Conservation (phyloP, 2,329 filamentous ascomycete genomes). For the Xylaria sp. region DNA sequence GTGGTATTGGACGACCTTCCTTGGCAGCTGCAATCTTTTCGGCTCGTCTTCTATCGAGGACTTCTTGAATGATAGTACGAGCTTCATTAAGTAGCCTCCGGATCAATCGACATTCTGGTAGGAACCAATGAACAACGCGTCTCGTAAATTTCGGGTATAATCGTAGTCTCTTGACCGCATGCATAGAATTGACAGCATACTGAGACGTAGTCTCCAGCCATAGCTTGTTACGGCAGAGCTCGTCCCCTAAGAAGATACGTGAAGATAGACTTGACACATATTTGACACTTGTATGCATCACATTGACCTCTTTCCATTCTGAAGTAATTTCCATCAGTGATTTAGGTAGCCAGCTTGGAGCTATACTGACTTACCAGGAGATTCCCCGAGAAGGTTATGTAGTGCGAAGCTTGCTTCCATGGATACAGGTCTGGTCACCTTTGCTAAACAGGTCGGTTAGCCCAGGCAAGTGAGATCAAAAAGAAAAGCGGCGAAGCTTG, state of each 20-base stretch:
- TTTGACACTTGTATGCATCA: constrained; percentile 49
- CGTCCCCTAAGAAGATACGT: constrained; percentile 57
- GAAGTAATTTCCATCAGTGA: constrained; percentile 8
- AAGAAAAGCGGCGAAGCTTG: not conserved
- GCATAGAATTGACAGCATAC: constrained; percentile 52
- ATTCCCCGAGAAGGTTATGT: constrained; percentile 34
- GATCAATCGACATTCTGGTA: constrained; percentile 52
- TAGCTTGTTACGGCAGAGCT: constrained; percentile 55
- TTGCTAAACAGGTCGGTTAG: constrained; percentile 21
- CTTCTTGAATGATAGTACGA: constrained; percentile 41
- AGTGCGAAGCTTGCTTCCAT: constrained; percentile 36
- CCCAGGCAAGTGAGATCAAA: not conserved
- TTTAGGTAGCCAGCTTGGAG: not conserved
- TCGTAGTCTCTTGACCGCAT: constrained; percentile 49
- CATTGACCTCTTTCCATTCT: constrained; percentile 54
- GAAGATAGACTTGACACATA: constrained; percentile 58
- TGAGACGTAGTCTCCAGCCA: constrained; percentile 56
- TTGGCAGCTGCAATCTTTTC: constrained; percentile 35
- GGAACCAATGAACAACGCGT: constrained; percentile 55
- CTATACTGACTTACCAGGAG: constrained; percentile 29
- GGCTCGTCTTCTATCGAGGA: constrained; percentile 39
- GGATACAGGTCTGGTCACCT: constrained; percentile 34
- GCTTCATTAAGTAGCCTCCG: constrained; percentile 46
- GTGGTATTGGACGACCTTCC: constrained; percentile 34
- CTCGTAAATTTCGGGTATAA: constrained; percentile 52